A percentile compares a stretch with the other conserved stretches of the same genome.
Conservation (phyloP, 2,329 filamentous ascomycete species). For the Diplodia mutila region DNA sequence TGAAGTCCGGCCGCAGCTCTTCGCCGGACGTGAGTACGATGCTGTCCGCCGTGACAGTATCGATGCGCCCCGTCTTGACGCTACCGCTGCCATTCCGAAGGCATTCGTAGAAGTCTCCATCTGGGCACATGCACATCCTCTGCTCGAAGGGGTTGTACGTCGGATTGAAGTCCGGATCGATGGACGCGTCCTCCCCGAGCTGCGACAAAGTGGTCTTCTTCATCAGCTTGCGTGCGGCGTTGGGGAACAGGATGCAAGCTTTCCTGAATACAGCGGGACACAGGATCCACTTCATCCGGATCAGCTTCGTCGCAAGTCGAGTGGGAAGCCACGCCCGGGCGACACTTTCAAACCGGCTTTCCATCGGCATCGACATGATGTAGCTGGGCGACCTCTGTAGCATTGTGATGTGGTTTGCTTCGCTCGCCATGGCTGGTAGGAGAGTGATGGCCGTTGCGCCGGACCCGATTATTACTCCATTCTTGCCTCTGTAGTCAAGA, state of each 20-base stretch:
- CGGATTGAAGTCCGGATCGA: constrained; percentile 52
- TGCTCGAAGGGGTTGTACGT: constrained; percentile 65
- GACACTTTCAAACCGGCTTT: constrained; percentile 42
- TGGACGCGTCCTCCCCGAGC: constrained; percentile 53
- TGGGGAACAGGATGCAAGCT: constrained; percentile 35
- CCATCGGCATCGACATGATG: constrained; percentile 57
- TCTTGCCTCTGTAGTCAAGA: constrained; percentile 67
- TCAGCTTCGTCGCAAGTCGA: constrained; percentile 50
- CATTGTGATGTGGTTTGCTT: constrained; percentile 67
- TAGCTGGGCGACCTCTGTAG: constrained; percentile 79
- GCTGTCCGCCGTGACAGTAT: constrained; percentile 52
- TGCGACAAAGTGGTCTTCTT: constrained; percentile 48
- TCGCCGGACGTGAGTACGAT: constrained; percentile 51
- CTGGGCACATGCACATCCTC: constrained; percentile 69
- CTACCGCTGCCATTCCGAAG: constrained; percentile 56
- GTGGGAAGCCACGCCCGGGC: constrained; percentile 53
- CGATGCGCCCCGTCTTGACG: constrained; percentile 60
- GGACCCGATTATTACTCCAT: constrained; percentile 72
- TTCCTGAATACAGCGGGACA: constrained; percentile 50
- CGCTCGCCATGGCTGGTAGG: constrained; percentile 69
- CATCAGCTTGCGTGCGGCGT: constrained; percentile 55
- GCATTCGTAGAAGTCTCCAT: constrained; percentile 61
- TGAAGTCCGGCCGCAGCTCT: constrained; percentile 59
- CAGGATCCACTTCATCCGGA: constrained; percentile 58
- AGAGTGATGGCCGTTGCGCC: constrained; percentile 82